Evolutionary conservation across 179 eudicot species (phyloP).

Genomic region (Amaranthus tricolor): DNA sequence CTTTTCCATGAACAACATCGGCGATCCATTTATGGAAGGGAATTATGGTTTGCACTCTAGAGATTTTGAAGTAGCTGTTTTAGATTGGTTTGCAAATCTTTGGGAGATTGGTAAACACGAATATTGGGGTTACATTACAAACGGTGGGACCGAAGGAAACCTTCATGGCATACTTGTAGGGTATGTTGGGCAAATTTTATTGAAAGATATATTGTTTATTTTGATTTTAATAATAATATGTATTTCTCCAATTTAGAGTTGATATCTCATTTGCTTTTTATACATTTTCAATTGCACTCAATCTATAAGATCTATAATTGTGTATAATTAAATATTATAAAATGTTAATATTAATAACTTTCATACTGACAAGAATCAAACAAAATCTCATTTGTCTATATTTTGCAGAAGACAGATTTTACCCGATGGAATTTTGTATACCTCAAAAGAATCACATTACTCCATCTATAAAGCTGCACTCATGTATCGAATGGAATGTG

Average conservation of each 20-base stretch:
- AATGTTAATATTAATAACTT: too few species aligned
- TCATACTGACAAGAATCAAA: too few species aligned
- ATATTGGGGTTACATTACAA: constrained; percentile 83
- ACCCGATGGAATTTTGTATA: neutral
- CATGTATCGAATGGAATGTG: neutral
- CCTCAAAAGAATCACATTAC: neutral
- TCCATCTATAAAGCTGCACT: constrained; percentile 3
- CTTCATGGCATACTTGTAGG: constrained; percentile 85
- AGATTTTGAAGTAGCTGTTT: constrained; percentile 82
- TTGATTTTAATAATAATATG: too few species aligned
- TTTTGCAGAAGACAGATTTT: neutral
- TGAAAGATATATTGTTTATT: too few species aligned
- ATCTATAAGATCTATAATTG: too few species aligned
- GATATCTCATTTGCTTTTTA: too few species aligned
- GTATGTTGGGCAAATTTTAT: constrained; percentile 18
- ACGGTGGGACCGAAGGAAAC: constrained; percentile 83
- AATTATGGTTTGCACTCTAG: constrained; percentile 80
- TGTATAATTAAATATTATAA: too few species aligned
- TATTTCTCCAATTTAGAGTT: too few species aligned
- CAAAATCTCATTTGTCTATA: too few species aligned
- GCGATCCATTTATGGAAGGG: constrained; percentile 83
- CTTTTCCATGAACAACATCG: constrained; percentile 74
- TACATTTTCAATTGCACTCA: too few species aligned
- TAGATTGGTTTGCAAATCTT: constrained; percentile 82
- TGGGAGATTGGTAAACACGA: constrained; percentile 67